Evolutionary conservation across 2,329 filamentous ascomycete genomes (phyloP), one percentile per base, ranked within the genome.

Genomic region (Aspergillus nomiae): DNA sequence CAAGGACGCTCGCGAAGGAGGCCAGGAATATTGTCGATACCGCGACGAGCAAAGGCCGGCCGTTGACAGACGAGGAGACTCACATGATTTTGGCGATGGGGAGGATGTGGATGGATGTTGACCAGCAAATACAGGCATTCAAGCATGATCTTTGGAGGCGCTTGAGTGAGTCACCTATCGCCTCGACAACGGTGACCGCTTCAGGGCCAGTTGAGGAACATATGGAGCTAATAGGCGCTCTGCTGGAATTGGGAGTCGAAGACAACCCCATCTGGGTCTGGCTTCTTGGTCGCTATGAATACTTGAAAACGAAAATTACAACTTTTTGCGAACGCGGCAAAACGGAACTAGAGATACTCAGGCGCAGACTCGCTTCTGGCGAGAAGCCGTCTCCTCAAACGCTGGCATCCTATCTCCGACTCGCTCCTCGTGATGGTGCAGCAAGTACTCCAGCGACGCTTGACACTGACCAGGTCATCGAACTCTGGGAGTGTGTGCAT

Each of bases 201-300:
- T 77, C 79, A 3, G 80, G 78, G 3, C 82, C 89, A 45, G 83
- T 86, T 7, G 92, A 94, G 73, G 92, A 97, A 75, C 91, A 97
- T 72, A 92, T 97, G 87, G 92, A 97, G 74, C 83, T 97, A 55
- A 98, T 99, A 60, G 85, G 89, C 26, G 84, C 97, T 41, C 84
- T 99, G 59, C 81, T 99, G n/a, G 94, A 99, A 76, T 83, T 99
- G 24, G 96, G 95, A 8, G 93, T 97, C 2, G 91, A 96, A 11
- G 93, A 98, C 63, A 99, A 96, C 71, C 95, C 95, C 1, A 96
- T 99, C 65, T 97, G 92, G 92, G 86, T 96, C 12, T 99, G 95
- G 94, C 87, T 99, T 30, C 82, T 94, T 60, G 97, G 92, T 72
- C 89, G 92, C 53, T 96, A 94, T 73, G 92, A 97, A 67, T 89